Conservation (phyloP, 768 basidiomycete species). For the Lentinus brumalis region DNA sequence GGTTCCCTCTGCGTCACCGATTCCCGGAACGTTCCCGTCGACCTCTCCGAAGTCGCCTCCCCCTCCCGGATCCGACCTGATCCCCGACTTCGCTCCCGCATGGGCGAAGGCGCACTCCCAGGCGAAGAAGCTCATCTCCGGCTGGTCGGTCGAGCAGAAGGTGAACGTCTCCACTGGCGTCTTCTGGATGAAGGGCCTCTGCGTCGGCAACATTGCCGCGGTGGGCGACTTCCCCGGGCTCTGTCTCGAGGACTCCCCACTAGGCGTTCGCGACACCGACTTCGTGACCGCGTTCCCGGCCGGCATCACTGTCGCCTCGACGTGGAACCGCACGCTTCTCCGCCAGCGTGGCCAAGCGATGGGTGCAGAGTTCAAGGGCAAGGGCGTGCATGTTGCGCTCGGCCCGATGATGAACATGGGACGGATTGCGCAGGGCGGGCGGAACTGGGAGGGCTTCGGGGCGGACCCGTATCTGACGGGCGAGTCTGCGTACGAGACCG, state of each 20-base stretch:
- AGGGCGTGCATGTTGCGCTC: conserved; percentile 82
- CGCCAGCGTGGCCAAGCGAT: conserved; percentile 76
- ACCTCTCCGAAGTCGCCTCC: conserved; percentile 62
- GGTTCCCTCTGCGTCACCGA: conserved; percentile 54
- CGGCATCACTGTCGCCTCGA: conserved; percentile 80
- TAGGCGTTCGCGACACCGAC: conserved; percentile 78
- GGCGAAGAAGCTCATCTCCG: conserved; percentile 39
- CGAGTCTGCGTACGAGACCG: conserved; percentile 76
- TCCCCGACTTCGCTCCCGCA: conserved; percentile 45
- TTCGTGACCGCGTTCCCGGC: conserved; percentile 80
- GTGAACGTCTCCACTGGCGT: conserved; percentile 66
- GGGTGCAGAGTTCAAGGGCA: conserved; percentile 80
- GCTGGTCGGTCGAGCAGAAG: conserved; percentile 63
- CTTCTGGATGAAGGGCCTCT: conserved; percentile 64
- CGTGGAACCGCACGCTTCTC: conserved; percentile 79
- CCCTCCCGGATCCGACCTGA: conserved; percentile 36
- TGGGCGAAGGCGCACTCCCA: conserved; percentile 26
- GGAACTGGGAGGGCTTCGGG: conserved; percentile 97
- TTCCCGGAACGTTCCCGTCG: conserved; percentile 54
- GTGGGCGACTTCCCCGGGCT: conserved; percentile 63
- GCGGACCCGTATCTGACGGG: conserved; percentile 88
- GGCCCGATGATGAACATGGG: conserved; percentile 89
- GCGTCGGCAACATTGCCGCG: conserved; percentile 66
- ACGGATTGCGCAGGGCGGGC: conserved; percentile 72
- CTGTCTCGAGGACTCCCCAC: conserved; percentile 77